Evolutionary conservation across 2,329 filamentous ascomycete species (phyloP).

Genomic region (Ophioceras dolichostomum): DNA sequence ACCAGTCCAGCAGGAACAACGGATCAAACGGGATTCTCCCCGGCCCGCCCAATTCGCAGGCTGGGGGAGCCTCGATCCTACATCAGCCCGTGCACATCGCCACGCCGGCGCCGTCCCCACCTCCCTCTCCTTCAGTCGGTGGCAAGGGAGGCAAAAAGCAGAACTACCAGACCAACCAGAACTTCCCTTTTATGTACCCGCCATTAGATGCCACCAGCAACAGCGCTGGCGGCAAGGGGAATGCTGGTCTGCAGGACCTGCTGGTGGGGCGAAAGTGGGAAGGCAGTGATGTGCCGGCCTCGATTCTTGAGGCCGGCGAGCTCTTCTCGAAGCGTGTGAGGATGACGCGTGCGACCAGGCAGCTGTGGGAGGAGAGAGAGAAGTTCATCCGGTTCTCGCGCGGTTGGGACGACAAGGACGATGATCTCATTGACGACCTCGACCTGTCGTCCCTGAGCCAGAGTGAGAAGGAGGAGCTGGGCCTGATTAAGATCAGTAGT

Average conservation of each 20-base stretch:
- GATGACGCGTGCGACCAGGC: slow-evolving; percentile 81
- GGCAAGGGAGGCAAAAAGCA: slow-evolving; percentile 96
- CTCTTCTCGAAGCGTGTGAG: slow-evolving; percentile 83
- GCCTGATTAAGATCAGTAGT: slow-evolving; percentile 31
- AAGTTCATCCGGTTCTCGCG: slow-evolving; percentile 84
- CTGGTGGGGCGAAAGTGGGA: slow-evolving; percentile 81
- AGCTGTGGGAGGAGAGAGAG: slow-evolving; percentile 91
- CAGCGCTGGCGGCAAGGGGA: slow-evolving; percentile 78
- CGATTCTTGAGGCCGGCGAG: slow-evolving; percentile 88
- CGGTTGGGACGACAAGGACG: slow-evolving; percentile 58
- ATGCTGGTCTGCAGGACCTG: slow-evolving; percentile 64
- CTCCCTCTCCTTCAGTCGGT: slow-evolving; percentile 74
- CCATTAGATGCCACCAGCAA: slow-evolving; percentile 84
- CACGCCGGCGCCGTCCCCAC: slow-evolving; percentile 92
- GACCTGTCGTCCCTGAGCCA: slow-evolving; percentile 21
- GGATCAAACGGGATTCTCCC: slow-evolving; percentile 50
- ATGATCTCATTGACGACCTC: slow-evolving; percentile 25
- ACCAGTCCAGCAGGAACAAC: slow-evolving; percentile 53
- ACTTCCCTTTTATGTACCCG: slow-evolving; percentile 96
- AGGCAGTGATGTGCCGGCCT: slow-evolving; percentile 86
- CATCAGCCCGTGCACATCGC: slow-evolving; percentile 96
- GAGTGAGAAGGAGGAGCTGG: slow-evolving; percentile 33
- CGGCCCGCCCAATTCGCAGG: slow-evolving; percentile 38
- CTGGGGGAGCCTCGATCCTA: slow-evolving; percentile 64
- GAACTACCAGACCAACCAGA: slow-evolving; percentile 98